Evolutionary conservation across 2,329 filamentous ascomycete genomes (phyloP).

Genomic region (Colletotrichum sp.): DNA sequence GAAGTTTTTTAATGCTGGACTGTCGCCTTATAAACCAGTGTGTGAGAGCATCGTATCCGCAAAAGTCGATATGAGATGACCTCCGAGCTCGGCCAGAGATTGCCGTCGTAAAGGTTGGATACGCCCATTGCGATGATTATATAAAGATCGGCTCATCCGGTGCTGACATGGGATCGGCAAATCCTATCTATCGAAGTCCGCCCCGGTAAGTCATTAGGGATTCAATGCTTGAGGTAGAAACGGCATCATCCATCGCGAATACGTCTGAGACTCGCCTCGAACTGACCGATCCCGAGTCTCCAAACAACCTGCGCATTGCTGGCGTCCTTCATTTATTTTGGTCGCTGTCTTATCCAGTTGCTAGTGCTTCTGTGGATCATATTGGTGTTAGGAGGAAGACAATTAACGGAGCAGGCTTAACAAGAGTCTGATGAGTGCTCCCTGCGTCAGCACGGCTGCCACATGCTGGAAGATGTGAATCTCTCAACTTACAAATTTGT

Average conservation of each 20-base stretch:
- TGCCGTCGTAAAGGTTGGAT: not conserved
- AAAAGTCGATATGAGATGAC: not conserved
- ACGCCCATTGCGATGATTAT: not conserved
- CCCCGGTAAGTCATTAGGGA: not conserved
- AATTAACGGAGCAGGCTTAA: no score
- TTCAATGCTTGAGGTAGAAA: fast-evolving
- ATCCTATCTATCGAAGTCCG: not conserved
- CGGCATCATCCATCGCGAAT: not conserved
- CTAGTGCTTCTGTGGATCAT: not conserved
- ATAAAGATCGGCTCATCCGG: not conserved
- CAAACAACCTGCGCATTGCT: fast-evolving
- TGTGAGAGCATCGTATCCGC: fast-evolving
- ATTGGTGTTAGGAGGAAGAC: no score
- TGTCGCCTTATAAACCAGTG: not conserved
- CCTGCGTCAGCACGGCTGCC: no score
- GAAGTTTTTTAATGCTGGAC: not conserved
- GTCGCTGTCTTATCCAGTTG: not conserved
- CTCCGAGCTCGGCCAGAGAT: no score
- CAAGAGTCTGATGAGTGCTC: no score
- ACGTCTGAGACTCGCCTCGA: not conserved
- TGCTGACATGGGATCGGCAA: not conserved
- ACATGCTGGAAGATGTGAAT: no score
- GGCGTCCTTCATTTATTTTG: not conserved
- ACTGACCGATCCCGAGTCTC: not conserved
- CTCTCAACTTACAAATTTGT: no score